Base-by-base conservation (phyloP, 2,329 filamentous ascomycete species). In the Nothophoma quercina region DNA sequence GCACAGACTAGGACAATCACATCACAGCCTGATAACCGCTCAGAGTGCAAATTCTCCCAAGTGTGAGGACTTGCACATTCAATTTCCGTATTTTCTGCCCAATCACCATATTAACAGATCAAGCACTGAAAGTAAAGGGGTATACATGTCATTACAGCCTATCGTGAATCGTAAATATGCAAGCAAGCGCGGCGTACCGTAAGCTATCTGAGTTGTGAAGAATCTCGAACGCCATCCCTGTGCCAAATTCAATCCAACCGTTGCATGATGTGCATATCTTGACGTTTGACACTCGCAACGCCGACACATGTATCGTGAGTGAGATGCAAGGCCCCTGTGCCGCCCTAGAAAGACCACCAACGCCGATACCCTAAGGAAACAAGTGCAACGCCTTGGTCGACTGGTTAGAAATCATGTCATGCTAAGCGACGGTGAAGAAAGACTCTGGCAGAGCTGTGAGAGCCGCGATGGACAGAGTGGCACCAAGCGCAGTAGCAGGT, bases 361-460 rank as follows among this genome's bases (percentile, higher is more conserved):
- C 40, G 44, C 39, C 51, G 13, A 36, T 9, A 36, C 18, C 23
- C 16, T 9, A 16, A 4, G 5, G 25, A 38, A 13, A 26, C 15
- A 19, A 21, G 19, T 28, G 6, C 9, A 8, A 34, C 34, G 18
- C 16, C 25, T 8, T 36, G 1, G 13, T 25, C 12, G 18, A 25
- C 15, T 23, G 15, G 21, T 16, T 10, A 15, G 6, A 39, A 8
- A 18, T 7, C 19, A 7, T 15, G 35, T 18, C 10, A 7, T 3
- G n/a, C 30, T 39, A 51, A 15, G 41, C 41, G 13, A 54, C 58
- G 5, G 43, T 52, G 25, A 66, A 66, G 48, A 66, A 64, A 26
- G 55, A 57, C 26, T 66, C 62, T 7, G 63, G 63, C 15, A 66
- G 57, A 40, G 54, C 53, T 12, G 63, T 59, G 8, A 66, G 63